Evolutionary conservation across 257 asterid genomes (phyloP).

Genomic region (Lantana camara): DNA sequence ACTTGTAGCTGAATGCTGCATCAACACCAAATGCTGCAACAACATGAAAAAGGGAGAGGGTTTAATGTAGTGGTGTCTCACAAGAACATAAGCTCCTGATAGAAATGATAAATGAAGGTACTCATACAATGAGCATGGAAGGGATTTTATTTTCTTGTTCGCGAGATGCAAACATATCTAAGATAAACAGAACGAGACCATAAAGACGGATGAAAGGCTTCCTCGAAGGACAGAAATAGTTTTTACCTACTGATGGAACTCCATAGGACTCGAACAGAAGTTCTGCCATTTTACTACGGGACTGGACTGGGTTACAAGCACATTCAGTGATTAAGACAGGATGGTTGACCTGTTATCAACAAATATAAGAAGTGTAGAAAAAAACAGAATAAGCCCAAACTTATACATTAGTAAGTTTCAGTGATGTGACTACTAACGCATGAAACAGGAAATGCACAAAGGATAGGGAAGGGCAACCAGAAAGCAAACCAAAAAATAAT

Average conservation of each 20-base stretch:
- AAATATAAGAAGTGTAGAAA: conserved; percentile 29
- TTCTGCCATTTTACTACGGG: conserved; percentile 98
- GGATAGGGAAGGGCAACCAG: conserved; percentile 2
- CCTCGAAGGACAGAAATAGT: conserved; percentile 4
- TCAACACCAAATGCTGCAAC: conserved; percentile 91
- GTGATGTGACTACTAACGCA: conserved; percentile 22
- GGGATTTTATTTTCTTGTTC: not conserved
- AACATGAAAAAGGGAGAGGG: conserved; percentile 18
- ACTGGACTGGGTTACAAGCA: conserved; percentile 91
- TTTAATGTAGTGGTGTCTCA: conserved; percentile 21
- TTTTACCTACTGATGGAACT: conserved; percentile 90
- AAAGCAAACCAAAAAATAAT: conserved; percentile 2
- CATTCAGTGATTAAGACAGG: conserved; percentile 97
- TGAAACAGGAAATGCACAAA: not conserved
- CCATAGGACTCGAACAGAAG: conserved; percentile 97
- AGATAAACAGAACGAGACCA: not conserved
- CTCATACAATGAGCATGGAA: conserved; percentile 8
- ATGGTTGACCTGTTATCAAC: conserved; percentile 83
- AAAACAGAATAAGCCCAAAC: conserved; percentile 17
- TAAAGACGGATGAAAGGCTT: not conserved
- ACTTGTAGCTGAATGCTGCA: conserved; percentile 92
- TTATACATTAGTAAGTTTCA: conserved; percentile 16
- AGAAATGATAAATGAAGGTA: not conserved
- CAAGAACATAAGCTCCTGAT: conserved; percentile 7
- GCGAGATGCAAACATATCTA: not conserved